Base-by-base conservation (phyloP, 192 early-diverging fungal species). In the Thoreauomyces humboldtii region DNA sequence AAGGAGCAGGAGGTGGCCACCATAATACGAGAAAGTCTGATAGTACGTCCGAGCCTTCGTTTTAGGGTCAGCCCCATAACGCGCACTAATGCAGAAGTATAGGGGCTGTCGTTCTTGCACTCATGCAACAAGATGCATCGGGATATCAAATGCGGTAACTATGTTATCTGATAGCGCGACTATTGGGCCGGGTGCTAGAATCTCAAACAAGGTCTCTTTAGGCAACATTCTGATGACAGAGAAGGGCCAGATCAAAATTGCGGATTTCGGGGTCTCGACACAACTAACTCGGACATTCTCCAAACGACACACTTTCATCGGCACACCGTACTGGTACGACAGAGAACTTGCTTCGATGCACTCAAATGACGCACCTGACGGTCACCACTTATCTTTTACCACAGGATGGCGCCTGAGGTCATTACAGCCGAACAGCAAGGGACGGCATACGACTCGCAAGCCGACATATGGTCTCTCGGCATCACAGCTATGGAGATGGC, bases 391-490 rank as follows among this genome's bases (percentile, higher is more conserved):
- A 42, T 9, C 25, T 55, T n/a, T n/a, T n/a, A n/a, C n/a, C n/a
- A 15, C 15, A 67, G 73, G 75, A 83, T 83, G 79, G 75, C 81
- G 0, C 81, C 80, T 12, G 80, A 78, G 60, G 83, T 85, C 38
- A 84, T 85, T 35, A 76, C 70, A 7, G 58, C 75, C 41, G 70
- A 76, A 36, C 65, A 72, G 29, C 69, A 74, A 14, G 73, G 78
- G 36, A 67, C 73, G 33, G 67, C 66, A 19, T 84, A 84, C 57
- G 76, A 75, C 28, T 75, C 61, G 34, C 52, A 47, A 76, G 96
- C 95, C 0, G 96, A 99, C 73, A 94, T 98, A 33, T 99, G 95
- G 95, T 94, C 91, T 19, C 80, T 99, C 22, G 95, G 95, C 5
- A 98, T 99, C 68, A 97, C 94, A 2, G 69, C 69, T 4, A 79